Conservation (phyloP, 768 basidiomycete species). For the Chiua virens region DNA sequence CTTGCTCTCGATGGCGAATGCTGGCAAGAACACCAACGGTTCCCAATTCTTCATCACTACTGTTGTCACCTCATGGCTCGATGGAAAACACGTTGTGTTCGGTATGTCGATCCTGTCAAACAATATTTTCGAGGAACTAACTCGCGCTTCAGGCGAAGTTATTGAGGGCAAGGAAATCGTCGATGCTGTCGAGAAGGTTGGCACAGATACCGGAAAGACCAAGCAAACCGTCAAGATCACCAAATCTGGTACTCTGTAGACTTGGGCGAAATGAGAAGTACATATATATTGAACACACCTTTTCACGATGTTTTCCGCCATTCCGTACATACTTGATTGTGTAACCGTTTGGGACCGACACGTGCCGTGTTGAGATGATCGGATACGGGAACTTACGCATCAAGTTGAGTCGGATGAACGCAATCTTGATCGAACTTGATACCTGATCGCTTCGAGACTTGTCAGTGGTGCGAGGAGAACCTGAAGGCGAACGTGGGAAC, state of each 20-base stretch:
- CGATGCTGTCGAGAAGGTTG: slow-evolving; percentile 42
- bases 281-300: neutral
- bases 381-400: no score
- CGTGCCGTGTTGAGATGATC: no score
- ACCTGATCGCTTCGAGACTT: no score
- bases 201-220: slow-evolving; percentile 41
- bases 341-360: no score
- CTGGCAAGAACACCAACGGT: slow-evolving; percentile 81
- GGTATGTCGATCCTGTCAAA: slow-evolving; percentile 41
- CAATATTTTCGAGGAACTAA: neutral
- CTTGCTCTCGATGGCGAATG: slow-evolving; percentile 79
- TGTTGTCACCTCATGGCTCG: slow-evolving; percentile 73
- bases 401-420: no score
- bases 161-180: slow-evolving; percentile 61
- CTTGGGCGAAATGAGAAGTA: neutral
- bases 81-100: slow-evolving; percentile 85
- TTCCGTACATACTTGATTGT: no score
- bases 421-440: no score
- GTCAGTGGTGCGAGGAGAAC: no score
- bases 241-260: slow-evolving; percentile 45
- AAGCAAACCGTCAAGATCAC: slow-evolving; percentile 49
- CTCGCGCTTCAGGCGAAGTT: slow-evolving; percentile 51
- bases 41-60: slow-evolving; percentile 94
- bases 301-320: no score
- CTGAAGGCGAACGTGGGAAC: no score